A percentile compares a stretch with the other conserved stretches of the same genome.
These are phyloP conservation scores for Hippophae gyantsensis DNA, from an alignment of 306 rosid genomes.

Conservation along the genomic window DNA sequence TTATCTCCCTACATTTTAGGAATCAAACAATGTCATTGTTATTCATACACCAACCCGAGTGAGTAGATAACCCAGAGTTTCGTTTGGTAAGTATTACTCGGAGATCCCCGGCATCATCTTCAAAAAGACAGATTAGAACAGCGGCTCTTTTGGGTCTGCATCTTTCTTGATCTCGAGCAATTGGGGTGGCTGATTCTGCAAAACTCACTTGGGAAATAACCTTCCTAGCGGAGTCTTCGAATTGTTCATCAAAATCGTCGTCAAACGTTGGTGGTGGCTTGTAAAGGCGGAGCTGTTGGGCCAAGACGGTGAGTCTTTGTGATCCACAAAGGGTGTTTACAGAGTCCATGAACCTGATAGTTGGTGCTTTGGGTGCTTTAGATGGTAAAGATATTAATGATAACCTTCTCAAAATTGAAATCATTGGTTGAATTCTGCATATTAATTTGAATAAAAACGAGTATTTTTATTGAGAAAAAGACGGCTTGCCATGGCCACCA, in stretches of 20 bases:
- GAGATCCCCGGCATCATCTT: constrained; percentile 76
- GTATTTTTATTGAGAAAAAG: too few relatives aligned
- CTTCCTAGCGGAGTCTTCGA: constrained; percentile 52
- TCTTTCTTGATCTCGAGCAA: constrained; percentile 32
- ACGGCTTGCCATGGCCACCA: too few relatives aligned
- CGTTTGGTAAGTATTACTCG: constrained; percentile 87
- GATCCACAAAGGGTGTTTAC: constrained; percentile 23
- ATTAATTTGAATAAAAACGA: too few relatives aligned
- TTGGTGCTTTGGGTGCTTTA: not conserved
- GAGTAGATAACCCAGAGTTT: constrained; percentile 59
- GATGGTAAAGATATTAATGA: constrained; percentile 15
- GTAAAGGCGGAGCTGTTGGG: constrained; percentile 80
- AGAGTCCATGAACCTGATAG: constrained; percentile 49
- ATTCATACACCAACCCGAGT: constrained; percentile 51
- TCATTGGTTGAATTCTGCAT: constrained; percentile 22
- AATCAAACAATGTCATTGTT: constrained; percentile 2
- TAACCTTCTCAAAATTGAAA: constrained; percentile 45
- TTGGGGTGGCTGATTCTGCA: constrained; percentile 59
- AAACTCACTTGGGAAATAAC: constrained; percentile 79
- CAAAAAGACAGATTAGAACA: constrained; percentile 82
- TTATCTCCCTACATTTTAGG: constrained; percentile 1
- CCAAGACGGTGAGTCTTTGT: constrained; percentile 43
- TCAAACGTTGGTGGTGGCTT: constrained; percentile 49
- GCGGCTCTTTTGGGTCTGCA: constrained; percentile 73
- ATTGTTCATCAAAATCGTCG: constrained; percentile 53